These are phyloP conservation scores for Truncatella angustata DNA, from an alignment of 2,329 filamentous ascomycete species.

Conservation along the genomic window DNA sequence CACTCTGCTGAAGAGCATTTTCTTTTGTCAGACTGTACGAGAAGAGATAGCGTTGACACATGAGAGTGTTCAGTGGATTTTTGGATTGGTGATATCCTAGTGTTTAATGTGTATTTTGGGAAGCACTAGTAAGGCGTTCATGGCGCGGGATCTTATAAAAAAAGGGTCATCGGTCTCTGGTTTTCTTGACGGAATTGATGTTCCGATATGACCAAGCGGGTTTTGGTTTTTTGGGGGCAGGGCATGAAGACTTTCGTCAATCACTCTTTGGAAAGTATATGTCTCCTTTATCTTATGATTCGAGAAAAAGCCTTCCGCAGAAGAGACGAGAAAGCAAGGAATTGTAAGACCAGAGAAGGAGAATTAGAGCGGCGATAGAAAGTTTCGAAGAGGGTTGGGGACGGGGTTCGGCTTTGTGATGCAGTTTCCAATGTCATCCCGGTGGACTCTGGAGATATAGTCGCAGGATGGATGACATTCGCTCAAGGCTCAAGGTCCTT, in stretches of 20 bases:
- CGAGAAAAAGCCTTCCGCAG: neutral
- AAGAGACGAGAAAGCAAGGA: neutral
- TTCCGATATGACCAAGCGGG: neutral
- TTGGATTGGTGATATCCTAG: conserved; percentile 1
- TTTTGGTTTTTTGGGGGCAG: conserved; percentile 2
- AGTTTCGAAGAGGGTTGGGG: neutral
- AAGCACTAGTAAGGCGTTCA: conserved; percentile 1
- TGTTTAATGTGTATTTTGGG: conserved; percentile 9
- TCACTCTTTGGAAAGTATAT: conserved; percentile 3
- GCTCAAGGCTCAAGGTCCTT: conserved; percentile 4
- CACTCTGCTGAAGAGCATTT: conserved; percentile 4
- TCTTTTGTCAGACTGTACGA: conserved; percentile 1
- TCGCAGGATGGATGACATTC: conserved; percentile 4
- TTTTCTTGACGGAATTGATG: neutral
- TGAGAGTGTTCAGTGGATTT: neutral
- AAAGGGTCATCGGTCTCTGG: neutral
- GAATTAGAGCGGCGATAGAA: conserved; percentile 3
- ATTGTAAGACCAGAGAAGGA: conserved; percentile 1
- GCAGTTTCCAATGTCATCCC: conserved; percentile 4
- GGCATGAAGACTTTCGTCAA: neutral
- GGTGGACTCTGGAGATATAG: neutral
- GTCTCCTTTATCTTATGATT: conserved; percentile 4
- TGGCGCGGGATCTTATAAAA: neutral
- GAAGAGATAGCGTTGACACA: neutral
- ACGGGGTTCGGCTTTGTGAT: neutral